phyloP scores from a whole-genome alignment of 1,284 basidiomycete genomes.

The Ceratobasidium sp. region DNA sequence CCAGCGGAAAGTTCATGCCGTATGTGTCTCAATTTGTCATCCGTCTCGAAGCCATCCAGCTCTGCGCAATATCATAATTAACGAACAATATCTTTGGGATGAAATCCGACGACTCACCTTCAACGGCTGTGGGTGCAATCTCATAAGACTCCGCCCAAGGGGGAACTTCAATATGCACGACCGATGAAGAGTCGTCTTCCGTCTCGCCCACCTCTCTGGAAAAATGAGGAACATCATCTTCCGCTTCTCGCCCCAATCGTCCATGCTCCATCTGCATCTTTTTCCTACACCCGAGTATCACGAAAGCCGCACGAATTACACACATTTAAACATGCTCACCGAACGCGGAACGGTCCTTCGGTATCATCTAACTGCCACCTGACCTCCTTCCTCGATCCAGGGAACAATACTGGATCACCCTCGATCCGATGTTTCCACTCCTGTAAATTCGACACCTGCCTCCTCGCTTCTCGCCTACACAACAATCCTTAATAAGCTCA shows the following conservation, averaged over 20 bases:
- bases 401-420: constrained; percentile 73
- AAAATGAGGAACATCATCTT: constrained; percentile 54
- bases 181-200: constrained; percentile 67
- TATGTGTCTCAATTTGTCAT: constrained; percentile 80
- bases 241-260: constrained; percentile 62
- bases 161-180: constrained; percentile 71
- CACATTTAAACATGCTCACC: constrained; percentile 59
- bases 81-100: too few species aligned
- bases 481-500: constrained; percentile 3
- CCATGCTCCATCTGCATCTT: constrained; percentile 70
- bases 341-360: constrained; percentile 84
- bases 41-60: constrained; percentile 53
- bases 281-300: constrained; percentile 62
- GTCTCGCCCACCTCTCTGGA: constrained; percentile 68
- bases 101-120: constrained; percentile 58
- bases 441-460: constrained; percentile 69
- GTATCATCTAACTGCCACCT: constrained; percentile 87
- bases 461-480: constrained; percentile 72
- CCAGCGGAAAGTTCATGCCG: constrained; percentile 88
- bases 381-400: constrained; percentile 52
- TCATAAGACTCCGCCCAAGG: constrained; percentile 86
- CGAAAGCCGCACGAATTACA: background rate
- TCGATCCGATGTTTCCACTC: constrained; percentile 69
- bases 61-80: constrained; percentile 19
- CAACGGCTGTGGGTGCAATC: constrained; percentile 70